Base-by-base conservation (phyloP, 2,329 filamentous ascomycete species). In the Colletotrichum trifolii region DNA sequence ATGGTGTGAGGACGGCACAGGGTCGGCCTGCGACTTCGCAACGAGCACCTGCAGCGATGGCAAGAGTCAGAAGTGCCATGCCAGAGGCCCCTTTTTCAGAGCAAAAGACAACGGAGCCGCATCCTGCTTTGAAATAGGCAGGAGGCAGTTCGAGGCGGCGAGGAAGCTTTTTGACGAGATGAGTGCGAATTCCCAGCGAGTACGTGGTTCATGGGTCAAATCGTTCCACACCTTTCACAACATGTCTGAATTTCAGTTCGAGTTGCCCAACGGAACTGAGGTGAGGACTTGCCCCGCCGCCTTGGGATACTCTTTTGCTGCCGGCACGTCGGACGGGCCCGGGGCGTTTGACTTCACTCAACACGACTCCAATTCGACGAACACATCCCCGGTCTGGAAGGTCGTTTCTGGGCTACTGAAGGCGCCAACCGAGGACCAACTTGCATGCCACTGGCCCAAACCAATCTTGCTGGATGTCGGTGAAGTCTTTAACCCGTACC, bases 321-420 rank as follows among this genome's bases (percentile, higher is more conserved):
- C 91, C 4, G 94, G 94, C 17, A 97, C 94, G 0, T 92, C 92
- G 0, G 94, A 97, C 72, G 92, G 94, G 0, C 94, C 94, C 0
- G 94, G 94, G 2, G 88, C 87, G 0, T 96, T 96, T 71, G 94
- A 97, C 79, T 97, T 97, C 74, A 94, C 91, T 13, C 94, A 97
- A 75, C 92, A 89, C 68, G 88, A 92, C 72, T 89, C 90, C 0
- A 89, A 90, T 34, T 79, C 83, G 5, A 90, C 93, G 0, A 85
- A 89, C 65, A 79, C 82, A 25, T 94, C 91, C 68, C 92, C 92
- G 0, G 76, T 97, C 13, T 97, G 94, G 94, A 83, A 85, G 40
- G 79, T 91, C 8, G 90, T 96, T 15, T 87, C 91, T 13, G 87
- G 86, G 48, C 79, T 92, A 13, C 81, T 97, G 40, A 89, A 90